These are phyloP conservation scores for Glycine latifolia DNA, from an alignment of 306 rosid genomes.

Conservation along the genomic window DNA sequence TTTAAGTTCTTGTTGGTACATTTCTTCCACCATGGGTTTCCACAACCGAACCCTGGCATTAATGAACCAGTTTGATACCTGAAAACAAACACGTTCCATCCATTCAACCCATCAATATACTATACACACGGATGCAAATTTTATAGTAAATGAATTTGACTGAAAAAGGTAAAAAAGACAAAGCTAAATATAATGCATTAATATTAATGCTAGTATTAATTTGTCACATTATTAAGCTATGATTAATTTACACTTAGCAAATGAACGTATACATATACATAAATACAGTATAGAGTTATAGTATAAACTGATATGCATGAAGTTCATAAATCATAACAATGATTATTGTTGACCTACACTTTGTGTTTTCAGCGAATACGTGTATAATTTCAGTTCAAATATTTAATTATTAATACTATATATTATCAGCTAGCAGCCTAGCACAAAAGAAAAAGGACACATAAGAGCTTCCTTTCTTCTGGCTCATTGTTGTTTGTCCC, in stretches of 20 bases:
- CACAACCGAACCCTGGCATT: constrained; percentile 99
- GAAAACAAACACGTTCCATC: constrained; percentile 23
- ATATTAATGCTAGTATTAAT: neutral
- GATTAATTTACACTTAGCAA: too few relatives aligned
- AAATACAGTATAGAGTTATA: too few relatives aligned
- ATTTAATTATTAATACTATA: neutral
- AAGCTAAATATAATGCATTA: neutral
- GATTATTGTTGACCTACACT: neutral
- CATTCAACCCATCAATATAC: neutral
- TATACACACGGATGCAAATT: neutral
- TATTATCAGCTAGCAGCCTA: too few relatives aligned
- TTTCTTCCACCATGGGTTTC: constrained; percentile 99
- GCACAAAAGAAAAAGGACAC: neutral
- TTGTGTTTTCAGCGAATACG: neutral
- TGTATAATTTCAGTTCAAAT: neutral
- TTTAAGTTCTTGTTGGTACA: constrained; percentile 94
- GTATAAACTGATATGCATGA: too few relatives aligned
- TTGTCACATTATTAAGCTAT: neutral
- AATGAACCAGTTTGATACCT: constrained; percentile 99
- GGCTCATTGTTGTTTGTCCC: constrained; percentile 8
- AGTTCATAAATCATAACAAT: neutral
- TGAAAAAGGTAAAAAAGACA: neutral
- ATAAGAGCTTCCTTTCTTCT: neutral
- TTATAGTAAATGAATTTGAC: neutral
- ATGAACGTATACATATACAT: too few relatives aligned